Evolutionary conservation across 2,329 filamentous ascomycete species (phyloP).

Genomic region (Conoideocrella luteorostrata): DNA sequence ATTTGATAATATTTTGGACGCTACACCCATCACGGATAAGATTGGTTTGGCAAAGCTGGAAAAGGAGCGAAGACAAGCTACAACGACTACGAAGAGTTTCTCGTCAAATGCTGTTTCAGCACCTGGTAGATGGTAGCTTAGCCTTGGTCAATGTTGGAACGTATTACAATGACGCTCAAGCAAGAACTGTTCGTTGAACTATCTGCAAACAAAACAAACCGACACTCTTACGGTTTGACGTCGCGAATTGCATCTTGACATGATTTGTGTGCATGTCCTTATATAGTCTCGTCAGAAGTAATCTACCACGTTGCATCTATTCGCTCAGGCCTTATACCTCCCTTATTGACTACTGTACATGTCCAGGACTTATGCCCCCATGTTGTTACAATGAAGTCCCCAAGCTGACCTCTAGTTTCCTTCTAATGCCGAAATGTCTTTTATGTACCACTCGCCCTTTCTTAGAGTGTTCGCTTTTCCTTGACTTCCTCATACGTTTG

Average conservation of each 20-base stretch:
- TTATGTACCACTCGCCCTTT: neutral
- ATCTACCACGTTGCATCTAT: no score
- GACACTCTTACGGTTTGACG: no score
- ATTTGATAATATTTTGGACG: slow-evolving; percentile 90
- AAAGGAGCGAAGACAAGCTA: slow-evolving; percentile 44
- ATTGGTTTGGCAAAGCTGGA: slow-evolving; percentile 59
- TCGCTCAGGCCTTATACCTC: neutral
- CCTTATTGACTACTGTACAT: neutral
- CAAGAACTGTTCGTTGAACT: no score
- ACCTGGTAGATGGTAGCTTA: slow-evolving; percentile 37
- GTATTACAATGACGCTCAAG: no score
- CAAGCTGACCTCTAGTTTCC: no score
- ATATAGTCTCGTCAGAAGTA: no score
- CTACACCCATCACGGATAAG: slow-evolving; percentile 81
- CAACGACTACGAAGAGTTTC: slow-evolving; percentile 44
- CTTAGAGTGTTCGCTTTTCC: slow-evolving; percentile 59
- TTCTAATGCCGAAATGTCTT: neutral
- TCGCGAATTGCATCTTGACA: no score
- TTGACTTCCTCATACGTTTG: slow-evolving; percentile 77
- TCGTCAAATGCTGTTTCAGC: slow-evolving; percentile 43
- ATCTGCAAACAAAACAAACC: no score
- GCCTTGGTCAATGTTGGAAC: neutral
- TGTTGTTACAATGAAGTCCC: neutral
- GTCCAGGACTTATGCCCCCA: neutral
- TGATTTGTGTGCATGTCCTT: no score